Conservation (phyloP, 108 stramenopile genomes). For the Cafeteria roenbergensis region DNA sequence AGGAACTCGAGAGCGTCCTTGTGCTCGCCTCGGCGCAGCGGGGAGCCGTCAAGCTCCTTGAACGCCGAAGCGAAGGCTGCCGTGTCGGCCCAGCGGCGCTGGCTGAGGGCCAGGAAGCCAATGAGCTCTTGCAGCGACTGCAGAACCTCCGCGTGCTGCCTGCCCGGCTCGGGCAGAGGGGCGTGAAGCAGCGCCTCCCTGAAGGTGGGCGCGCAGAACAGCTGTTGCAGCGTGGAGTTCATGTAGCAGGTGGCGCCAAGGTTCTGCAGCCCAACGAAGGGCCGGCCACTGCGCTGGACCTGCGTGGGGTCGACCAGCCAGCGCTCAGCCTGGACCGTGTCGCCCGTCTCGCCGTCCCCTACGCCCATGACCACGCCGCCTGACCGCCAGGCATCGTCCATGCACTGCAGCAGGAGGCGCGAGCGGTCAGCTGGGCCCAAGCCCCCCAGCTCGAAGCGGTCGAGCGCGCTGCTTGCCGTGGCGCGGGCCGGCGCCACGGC, state of each 20-base stretch:
- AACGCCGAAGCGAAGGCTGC: neutral
- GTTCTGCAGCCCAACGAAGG: slow-evolving; percentile 15
- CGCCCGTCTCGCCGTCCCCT: too few species aligned
- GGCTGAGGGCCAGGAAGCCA: neutral
- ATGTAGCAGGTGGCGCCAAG: slow-evolving; percentile 19
- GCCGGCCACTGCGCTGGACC: too few species aligned
- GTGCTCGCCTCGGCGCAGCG: neutral
- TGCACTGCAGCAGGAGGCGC: too few species aligned
- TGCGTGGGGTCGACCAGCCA: too few species aligned
- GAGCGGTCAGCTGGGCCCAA: too few species aligned
- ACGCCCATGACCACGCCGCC: too few species aligned
- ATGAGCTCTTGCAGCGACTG: neutral
- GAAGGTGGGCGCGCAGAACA: neutral
- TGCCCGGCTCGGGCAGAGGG: neutral
- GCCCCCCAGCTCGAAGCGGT: too few species aligned
- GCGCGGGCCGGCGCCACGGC: too few species aligned
- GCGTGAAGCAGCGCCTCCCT: neutral
- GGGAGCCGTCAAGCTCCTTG: too few species aligned
- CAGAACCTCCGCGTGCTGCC: neutral
- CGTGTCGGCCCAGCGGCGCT: neutral
- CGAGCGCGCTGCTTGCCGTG: too few species aligned
- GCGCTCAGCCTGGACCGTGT: too few species aligned
- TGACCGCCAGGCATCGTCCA: too few species aligned
- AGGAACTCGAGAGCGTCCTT: neutral
- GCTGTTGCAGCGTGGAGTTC: slow-evolving; percentile 7